Evolutionary conservation across 768 basidiomycete genomes (phyloP).

Genomic region (Strobilomyces confusus): DNA sequence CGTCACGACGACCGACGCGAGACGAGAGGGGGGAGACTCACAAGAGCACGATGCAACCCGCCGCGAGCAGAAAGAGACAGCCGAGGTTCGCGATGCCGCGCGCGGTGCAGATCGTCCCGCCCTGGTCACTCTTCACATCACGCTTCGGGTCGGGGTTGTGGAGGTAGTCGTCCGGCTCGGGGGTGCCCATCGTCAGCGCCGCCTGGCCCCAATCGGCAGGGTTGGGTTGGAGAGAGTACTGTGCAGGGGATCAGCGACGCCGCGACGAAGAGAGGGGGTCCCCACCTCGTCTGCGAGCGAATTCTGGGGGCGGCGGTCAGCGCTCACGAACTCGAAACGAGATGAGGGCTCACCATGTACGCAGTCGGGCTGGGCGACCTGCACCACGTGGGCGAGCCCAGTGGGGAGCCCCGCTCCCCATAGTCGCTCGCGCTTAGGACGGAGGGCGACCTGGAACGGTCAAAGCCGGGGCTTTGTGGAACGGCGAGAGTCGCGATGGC

Average conservation of each 20-base stretch:
- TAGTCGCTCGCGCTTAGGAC: constrained; percentile 15
- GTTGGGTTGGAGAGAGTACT: constrained; percentile 40
- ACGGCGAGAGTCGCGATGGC: constrained; percentile 20
- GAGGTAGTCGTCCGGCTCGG: constrained; percentile 61
- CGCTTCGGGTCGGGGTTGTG: constrained; percentile 60
- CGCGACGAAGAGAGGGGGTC: background rate
- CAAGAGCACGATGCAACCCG: constrained; percentile 51
- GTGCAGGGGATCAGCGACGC: background rate
- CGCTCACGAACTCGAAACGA: background rate
- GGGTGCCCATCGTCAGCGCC: constrained; percentile 38
- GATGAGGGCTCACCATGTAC: constrained; percentile 19
- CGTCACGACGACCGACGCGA: background rate
- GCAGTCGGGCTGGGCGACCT: constrained; percentile 29
- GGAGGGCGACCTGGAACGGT: constrained; percentile 18
- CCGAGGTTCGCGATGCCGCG: constrained; percentile 67
- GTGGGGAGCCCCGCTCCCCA: constrained; percentile 15
- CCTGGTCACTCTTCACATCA: constrained; percentile 50
- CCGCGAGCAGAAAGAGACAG: constrained; percentile 55
- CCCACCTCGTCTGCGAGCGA: constrained; percentile 25
- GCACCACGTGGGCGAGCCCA: constrained; percentile 3
- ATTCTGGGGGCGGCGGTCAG: constrained; percentile 22
- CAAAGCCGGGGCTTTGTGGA: constrained; percentile 13
- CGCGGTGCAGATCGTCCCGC: constrained; percentile 55
- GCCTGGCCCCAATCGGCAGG: constrained; percentile 49
- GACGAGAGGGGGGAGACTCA: constrained; percentile 33